Base-by-base conservation (phyloP, 2,329 filamentous ascomycete species). In the Ceratocystis variospora region DNA sequence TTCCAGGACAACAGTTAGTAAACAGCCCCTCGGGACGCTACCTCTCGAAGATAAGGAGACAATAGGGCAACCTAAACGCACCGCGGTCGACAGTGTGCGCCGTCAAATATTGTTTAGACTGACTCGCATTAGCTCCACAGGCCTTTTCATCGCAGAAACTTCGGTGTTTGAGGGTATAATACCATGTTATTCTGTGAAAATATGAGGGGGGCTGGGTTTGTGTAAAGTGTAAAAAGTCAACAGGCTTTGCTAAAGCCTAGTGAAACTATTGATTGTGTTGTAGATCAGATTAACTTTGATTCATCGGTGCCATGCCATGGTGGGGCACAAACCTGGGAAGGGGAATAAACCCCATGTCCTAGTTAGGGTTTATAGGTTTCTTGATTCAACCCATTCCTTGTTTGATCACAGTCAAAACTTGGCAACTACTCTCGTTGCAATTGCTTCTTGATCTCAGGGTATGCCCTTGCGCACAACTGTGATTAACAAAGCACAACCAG, bases 81-180 rank as follows among this genome's bases (percentile, higher is more conserved):
- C 90, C 91, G 79, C 91, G 84, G 74, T 96, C 89, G 75, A 96
- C 84, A 55, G 91, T 93, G 76, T 96, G 90, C 71, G 88, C 88
- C 72, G 93, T 95, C 69, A 99, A 83, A 75, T 96, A 99, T 87
- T 97, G 94, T 79, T 97, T 97, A 66, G 94, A 99, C 94, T 96
- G 68, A 22, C 55, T 55, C 33, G 15, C 25, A 55, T 63, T 66
- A 65, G 41, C 55, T 59, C 15, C 28, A 37, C 28, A 8, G 55
- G 12, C 7, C 28, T 59, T 59, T 59, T 31, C 37, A 41, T 17
- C 55, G 22, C 25, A n/a, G 31, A 28, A 31, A 37, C 55, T 33
- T n/a, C 37, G 37, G 37, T 59, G 31, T 25, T 37, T 59, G 15
- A 31, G 55, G 55, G 19, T 5, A 5, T 8, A 44, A 62, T 45